phyloP scores from a whole-genome alignment of 1,284 basidiomycete species.

The Cutaneotrichosporon dermatis region DNA sequence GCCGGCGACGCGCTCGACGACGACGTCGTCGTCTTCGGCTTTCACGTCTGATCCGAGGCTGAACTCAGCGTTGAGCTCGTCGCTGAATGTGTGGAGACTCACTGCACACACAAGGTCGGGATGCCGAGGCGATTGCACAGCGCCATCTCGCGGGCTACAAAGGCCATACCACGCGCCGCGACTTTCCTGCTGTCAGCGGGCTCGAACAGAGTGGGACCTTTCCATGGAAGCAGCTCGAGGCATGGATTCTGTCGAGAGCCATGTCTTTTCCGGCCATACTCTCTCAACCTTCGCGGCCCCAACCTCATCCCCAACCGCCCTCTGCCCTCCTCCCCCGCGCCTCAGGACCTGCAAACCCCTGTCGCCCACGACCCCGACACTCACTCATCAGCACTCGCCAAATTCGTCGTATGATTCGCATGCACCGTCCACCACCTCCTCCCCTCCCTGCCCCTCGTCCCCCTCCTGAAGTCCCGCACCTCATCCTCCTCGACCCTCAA shows the following conservation, averaged over 20 bases:
- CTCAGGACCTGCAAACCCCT: no score
- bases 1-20: constrained; percentile 2
- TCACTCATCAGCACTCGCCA: constrained; percentile 3
- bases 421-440: constrained; percentile 12
- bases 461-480: background rate
- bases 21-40: background rate
- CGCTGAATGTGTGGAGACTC: no score
- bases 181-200: constrained; percentile 1
- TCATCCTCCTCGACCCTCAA: background rate
- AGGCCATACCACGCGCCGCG: background rate
- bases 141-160: constrained; percentile 8
- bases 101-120: constrained; percentile 15
- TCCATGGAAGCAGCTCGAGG: no score
- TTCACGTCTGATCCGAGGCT: constrained; percentile 3
- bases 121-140: constrained; percentile 3
- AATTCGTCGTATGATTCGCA: constrained; percentile 14
- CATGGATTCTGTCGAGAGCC: no score
- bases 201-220: no score
- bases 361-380: background rate
- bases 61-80: no score
- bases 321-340: no score
- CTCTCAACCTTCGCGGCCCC: no score
- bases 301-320: no score
- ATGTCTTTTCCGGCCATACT: no score
- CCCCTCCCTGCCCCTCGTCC: background rate